phyloP scores from a whole-genome alignment of 257 asterid species.

The Fraxinus anomala region DNA sequence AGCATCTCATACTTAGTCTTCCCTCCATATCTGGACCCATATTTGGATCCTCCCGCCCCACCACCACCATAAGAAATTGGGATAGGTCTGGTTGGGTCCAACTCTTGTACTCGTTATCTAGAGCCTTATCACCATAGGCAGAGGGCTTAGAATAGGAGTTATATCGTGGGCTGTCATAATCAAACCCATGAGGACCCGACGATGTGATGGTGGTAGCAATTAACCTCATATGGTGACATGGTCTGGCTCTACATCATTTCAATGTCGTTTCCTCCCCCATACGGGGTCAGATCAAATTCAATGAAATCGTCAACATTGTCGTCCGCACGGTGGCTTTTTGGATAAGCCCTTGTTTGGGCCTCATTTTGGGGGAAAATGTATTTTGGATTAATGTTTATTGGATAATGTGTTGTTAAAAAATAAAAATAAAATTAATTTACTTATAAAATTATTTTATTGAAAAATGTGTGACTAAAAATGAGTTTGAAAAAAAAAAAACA shows the following conservation, averaged over 20 bases:
- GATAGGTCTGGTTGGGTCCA: constrained; percentile 57
- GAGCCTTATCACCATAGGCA: constrained; percentile 68
- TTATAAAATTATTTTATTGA: too few species aligned
- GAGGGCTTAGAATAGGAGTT: constrained; percentile 70
- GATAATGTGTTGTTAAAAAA: too few species aligned
- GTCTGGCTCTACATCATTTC: constrained; percentile 66
- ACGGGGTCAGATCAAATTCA: constrained; percentile 81
- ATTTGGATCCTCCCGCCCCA: constrained; percentile 23
- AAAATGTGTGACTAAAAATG: too few species aligned
- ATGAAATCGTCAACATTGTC: constrained; percentile 73
- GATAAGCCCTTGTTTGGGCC: constrained; percentile 23
- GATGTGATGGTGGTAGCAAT: constrained; percentile 62
- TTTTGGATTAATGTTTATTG: too few species aligned
- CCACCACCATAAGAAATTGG: constrained; percentile 36
- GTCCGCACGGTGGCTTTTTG: constrained; percentile 59
- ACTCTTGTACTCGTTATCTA: constrained; percentile 75
- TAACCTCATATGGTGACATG: constrained; percentile 68
- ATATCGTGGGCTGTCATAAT: constrained; percentile 78
- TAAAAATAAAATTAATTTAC: too few species aligned
- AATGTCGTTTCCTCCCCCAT: constrained; percentile 86
- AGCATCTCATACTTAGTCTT: constrained; percentile 13
- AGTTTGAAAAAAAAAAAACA: too few species aligned
- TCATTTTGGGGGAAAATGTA: too few species aligned
- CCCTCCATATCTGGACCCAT: constrained; percentile 13
- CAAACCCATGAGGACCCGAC: constrained; percentile 52